Percentiles rank a stretch among this genome's conserved stretches.
These are phyloP conservation scores for Juglanconis oblonga DNA, from an alignment of 2,329 filamentous ascomycete genomes.

Conservation along the genomic window DNA sequence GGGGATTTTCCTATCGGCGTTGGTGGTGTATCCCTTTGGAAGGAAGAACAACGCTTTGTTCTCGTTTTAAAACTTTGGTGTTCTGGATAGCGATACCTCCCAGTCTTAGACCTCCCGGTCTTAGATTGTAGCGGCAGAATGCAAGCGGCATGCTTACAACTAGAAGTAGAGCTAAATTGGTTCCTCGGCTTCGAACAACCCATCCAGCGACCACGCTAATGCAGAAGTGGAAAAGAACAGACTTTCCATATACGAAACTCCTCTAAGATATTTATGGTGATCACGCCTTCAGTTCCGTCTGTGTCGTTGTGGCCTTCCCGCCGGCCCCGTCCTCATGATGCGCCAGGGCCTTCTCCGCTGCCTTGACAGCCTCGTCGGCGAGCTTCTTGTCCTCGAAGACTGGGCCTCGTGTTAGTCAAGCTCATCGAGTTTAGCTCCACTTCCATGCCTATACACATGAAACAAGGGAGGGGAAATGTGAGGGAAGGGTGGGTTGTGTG, in stretches of 20 bases:
- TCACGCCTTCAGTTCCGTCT: neutral
- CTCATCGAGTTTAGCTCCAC: no score
- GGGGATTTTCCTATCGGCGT: conserved; percentile 4
- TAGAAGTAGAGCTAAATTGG: neutral
- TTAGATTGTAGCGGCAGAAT: neutral
- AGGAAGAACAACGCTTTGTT: conserved; percentile 2
- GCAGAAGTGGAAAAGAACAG: neutral
- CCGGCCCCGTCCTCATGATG: conserved; percentile 6
- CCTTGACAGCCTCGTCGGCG: conserved; percentile 13
- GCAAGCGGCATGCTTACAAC: neutral
- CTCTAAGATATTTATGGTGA: neutral
- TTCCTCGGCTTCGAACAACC: neutral
- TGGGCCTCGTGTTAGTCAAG: neutral
- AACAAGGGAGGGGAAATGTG: no score
- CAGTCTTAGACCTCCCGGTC: neutral
- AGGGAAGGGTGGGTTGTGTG: neutral
- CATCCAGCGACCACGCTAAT: neutral
- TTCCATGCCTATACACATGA: no score
- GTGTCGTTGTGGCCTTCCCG: neutral
- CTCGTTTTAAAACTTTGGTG: neutral
- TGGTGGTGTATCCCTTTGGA: conserved; percentile 5
- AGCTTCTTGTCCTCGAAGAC: conserved; percentile 17
- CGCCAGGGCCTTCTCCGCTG: conserved; percentile 8
- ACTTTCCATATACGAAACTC: neutral
- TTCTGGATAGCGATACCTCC: neutral